Percentiles rank a stretch among this genome's conserved stretches.
phyloP scores from a whole-genome alignment of 305 asterid genomes.

The Ilex paraguariensis region DNA sequence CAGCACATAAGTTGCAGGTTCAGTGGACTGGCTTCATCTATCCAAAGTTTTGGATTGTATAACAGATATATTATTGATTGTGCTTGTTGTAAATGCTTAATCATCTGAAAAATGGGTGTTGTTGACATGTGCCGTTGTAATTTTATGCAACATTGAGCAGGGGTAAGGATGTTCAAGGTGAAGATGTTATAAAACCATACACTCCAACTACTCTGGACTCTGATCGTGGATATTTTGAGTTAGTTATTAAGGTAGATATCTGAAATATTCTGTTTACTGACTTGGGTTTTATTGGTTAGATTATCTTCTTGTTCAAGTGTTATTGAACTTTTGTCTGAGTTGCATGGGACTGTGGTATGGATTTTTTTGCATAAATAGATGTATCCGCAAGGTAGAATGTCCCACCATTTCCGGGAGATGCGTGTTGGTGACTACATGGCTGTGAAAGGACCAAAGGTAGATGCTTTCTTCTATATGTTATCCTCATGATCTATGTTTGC shows the following conservation, averaged over 20 bases:
- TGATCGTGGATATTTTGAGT: constrained; percentile 79
- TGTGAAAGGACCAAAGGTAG: constrained; percentile 97
- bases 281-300: neutral
- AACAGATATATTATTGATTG: no score
- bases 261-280: neutral
- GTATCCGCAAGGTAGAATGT: constrained; percentile 99
- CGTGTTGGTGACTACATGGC: constrained; percentile 76
- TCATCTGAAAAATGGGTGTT: no score
- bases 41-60: no score
- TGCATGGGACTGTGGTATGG: constrained; percentile 3
- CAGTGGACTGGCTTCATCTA: constrained; percentile 5
- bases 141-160: constrained; percentile 28
- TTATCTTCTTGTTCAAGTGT: neutral
- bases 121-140: neutral
- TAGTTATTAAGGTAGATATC: constrained; percentile 73
- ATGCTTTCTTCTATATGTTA: constrained; percentile 3
- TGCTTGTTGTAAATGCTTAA: no score
- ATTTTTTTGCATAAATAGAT: constrained; percentile 39
- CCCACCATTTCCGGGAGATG: constrained; percentile 94
- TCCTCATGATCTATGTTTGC: neutral
- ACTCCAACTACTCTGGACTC: constrained; percentile 97
- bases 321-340: constrained; percentile 9
- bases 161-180: constrained; percentile 93
- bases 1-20: constrained; percentile 97
- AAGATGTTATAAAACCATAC: constrained; percentile 90